A percentile compares a stretch with the other conserved stretches of the same genome.
Evolutionary conservation across 2,329 filamentous ascomycete genomes (phyloP).

Genomic region (Tolypocladium endophyticum): DNA sequence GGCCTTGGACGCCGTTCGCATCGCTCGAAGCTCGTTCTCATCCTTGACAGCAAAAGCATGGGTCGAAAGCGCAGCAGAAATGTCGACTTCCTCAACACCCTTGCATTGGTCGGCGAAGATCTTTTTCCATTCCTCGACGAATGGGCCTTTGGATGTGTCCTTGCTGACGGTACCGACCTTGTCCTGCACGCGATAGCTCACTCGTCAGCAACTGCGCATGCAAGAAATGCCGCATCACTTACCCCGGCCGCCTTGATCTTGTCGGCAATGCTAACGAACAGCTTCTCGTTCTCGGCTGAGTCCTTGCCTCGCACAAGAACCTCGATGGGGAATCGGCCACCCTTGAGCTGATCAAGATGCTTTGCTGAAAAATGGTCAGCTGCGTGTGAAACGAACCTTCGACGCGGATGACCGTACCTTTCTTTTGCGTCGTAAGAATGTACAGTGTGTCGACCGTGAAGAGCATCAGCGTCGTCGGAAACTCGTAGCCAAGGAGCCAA

Average conservation of each 20-base stretch:
- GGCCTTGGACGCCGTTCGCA: constrained; percentile 88
- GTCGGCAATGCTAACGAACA: constrained; percentile 74
- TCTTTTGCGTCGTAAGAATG: constrained; percentile 92
- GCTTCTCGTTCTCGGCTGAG: constrained; percentile 79
- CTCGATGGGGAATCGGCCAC: constrained; percentile 85
- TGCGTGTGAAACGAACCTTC: neutral
- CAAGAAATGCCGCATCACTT: constrained; percentile 26
- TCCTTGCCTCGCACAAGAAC: constrained; percentile 89
- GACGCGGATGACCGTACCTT: constrained; percentile 49
- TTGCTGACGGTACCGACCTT: constrained; percentile 84
- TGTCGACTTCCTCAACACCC: constrained; percentile 81
- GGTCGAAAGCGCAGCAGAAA: constrained; percentile 69
- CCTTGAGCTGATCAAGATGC: constrained; percentile 84
- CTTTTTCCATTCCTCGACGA: constrained; percentile 94
- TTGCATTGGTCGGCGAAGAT: constrained; percentile 67
- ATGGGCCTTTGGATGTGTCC: constrained; percentile 75
- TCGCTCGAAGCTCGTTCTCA: constrained; percentile 83
- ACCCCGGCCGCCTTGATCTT: constrained; percentile 81
- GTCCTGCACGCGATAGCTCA: constrained; percentile 43
- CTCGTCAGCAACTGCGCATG: constrained; percentile 4
- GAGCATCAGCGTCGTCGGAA: constrained; percentile 89
- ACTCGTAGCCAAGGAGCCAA: constrained; percentile 97
- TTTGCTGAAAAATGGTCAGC: constrained; percentile 53
- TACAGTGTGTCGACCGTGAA: constrained; percentile 82
- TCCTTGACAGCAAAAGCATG: constrained; percentile 88